phyloP scores from a whole-genome alignment of 1,284 basidiomycete species.

The Rugosomyces carneus region DNA sequence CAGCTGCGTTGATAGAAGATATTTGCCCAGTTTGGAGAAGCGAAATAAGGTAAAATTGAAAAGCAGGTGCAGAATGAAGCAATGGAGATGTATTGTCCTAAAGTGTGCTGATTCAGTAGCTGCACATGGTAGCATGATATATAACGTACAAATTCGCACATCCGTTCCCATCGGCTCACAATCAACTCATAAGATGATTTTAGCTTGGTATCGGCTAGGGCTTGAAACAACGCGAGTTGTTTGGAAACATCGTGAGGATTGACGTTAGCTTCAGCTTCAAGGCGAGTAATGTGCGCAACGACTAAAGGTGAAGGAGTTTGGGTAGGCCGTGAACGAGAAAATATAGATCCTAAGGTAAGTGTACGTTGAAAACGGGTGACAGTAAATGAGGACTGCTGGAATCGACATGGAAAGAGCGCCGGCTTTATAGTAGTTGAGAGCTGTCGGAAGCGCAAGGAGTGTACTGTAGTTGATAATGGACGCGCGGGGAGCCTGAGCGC shows the following conservation, averaged over 20 bases:
- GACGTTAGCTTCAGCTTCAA: slow-evolving; percentile 72
- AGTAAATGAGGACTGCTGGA: slow-evolving; percentile 7
- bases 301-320: slow-evolving; percentile 55
- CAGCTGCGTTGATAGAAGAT: slow-evolving; percentile 55
- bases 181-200: slow-evolving; percentile 65
- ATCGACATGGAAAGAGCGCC: slow-evolving; percentile 1
- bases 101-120: slow-evolving; percentile 6
- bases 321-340: slow-evolving; percentile 40
- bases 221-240: slow-evolving; percentile 66
- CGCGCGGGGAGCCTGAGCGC: slow-evolving; percentile 24
- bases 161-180: slow-evolving; percentile 73
- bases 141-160: slow-evolving; percentile 69
- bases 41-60: slow-evolving; percentile 63
- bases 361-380: slow-evolving; percentile 19
- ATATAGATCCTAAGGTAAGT: slow-evolving; percentile 49
- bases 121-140: slow-evolving; percentile 1
- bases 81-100: slow-evolving; percentile 65
- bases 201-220: slow-evolving; percentile 55
- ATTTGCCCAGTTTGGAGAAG: slow-evolving; percentile 57
- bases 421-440: slow-evolving; percentile 7
- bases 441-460: slow-evolving; percentile 9
- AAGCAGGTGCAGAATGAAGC: slow-evolving; percentile 61
- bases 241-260: slow-evolving; percentile 59
- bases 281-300: slow-evolving; percentile 59
- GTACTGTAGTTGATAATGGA: slow-evolving; percentile 8